Conservation (phyloP, 495 filamentous ascomycete species). For the Talaromyces wortmannii region DNA sequence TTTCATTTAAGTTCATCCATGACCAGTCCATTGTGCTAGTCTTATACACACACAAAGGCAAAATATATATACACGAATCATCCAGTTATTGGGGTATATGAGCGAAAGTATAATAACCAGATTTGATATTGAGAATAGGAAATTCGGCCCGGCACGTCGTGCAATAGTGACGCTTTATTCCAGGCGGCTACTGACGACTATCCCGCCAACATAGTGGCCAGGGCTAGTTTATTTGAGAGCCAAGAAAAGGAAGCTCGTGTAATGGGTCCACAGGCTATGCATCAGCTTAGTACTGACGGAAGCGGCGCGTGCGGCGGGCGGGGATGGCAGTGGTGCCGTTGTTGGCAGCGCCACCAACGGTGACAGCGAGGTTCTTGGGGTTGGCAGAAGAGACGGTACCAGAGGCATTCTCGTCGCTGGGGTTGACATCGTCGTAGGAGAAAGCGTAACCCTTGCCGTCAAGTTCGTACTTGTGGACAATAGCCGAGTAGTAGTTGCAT, state of each 20-base stretch:
- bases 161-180: neutral
- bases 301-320: neutral
- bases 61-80: neutral
- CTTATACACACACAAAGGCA: neutral
- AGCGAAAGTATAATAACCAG: neutral
- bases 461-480: slow-evolving; percentile 55
- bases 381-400: slow-evolving; percentile 51
- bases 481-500: slow-evolving; percentile 66
- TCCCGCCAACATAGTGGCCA: neutral
- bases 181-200: neutral
- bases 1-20: neutral
- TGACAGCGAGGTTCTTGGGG: slow-evolving; percentile 52
- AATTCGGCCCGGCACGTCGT: neutral
- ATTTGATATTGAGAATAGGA: neutral
- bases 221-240: neutral
- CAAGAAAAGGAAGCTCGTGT: neutral
- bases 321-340: neutral
- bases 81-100: neutral
- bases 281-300: neutral
- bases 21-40: neutral
- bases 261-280: neutral
- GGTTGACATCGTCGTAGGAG: slow-evolving; percentile 70
- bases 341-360: slow-evolving; percentile 46
- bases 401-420: slow-evolving; percentile 51
- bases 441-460: slow-evolving; percentile 70